Conservation (phyloP, 2,329 filamentous ascomycete species). For the Ascomycota sp. region DNA sequence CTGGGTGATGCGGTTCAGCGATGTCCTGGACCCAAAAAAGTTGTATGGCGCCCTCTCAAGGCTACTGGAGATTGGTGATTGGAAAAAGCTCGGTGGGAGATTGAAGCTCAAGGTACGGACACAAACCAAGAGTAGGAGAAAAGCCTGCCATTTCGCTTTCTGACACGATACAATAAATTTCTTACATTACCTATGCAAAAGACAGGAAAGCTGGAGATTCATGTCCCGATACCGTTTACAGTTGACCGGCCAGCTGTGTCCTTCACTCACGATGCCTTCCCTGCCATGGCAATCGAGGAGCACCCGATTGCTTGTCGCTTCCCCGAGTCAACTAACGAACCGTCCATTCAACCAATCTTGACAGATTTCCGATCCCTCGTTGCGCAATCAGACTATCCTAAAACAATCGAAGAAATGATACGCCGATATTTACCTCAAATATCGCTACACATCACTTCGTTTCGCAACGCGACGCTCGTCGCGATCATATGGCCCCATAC, state of each 20-base stretch:
- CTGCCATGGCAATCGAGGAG: slow-evolving; percentile 16
- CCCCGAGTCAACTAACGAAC: slow-evolving; percentile 9
- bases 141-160: no score
- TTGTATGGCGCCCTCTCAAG: slow-evolving; percentile 14
- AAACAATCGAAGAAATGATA: slow-evolving; percentile 19
- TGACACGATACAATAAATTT: no score
- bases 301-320: slow-evolving; percentile 19
- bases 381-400: slow-evolving; percentile 3
- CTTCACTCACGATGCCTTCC: slow-evolving; percentile 14
- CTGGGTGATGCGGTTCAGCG: slow-evolving; percentile 21
- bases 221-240: slow-evolving; percentile 12
- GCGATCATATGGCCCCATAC: slow-evolving; percentile 25
- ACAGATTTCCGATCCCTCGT: slow-evolving; percentile 5
- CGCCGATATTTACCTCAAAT: slow-evolving; percentile 22
- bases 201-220: slow-evolving; percentile 9
- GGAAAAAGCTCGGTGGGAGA: slow-evolving; percentile 24
- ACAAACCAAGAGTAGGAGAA: neutral
- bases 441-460: slow-evolving; percentile 24
- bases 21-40: slow-evolving; percentile 21
- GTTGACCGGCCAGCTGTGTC: slow-evolving; percentile 15
- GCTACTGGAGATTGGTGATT: slow-evolving; percentile 21
- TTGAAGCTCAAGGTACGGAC: slow-evolving; percentile 7
- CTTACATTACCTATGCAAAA: slow-evolving; percentile 1
- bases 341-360: slow-evolving; percentile 4
- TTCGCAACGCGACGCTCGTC: slow-evolving; percentile 27